Evolutionary conservation across 305 asterid genomes (phyloP), one percentile per base, ranked within the genome.

Genomic region (Caryopteris hybrid): DNA sequence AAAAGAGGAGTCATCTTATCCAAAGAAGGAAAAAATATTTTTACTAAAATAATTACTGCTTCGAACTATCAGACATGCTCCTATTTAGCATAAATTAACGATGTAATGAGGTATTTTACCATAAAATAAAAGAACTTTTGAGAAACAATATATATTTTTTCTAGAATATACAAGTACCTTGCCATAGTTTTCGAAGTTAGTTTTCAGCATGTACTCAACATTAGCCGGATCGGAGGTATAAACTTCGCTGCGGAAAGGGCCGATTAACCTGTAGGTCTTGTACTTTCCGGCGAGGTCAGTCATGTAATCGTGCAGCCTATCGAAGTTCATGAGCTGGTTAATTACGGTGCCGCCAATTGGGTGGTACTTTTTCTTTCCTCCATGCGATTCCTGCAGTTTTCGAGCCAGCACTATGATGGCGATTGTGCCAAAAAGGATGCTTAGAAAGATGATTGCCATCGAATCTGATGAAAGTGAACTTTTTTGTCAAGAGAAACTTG

Each of bases 151-250:
- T n/a, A n/a, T n/a, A n/a, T n/a, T 27, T 29, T 31, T 31, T 4
- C 7, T 3, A 31, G 4, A 45, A 60, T 3, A 60, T 18, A 60
- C 2, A 5, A 9, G 13, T 56, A 88, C 93, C 92, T 86, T 86
- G 79, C 79, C 91, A 34, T 86, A 88, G 64, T 88, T 86, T 5
- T 81, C 80, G 22, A 88, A 88, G 68, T 88, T 88, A 0, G 88
- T 83, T 71, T 81, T 86, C 48, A 88, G 88, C 23, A 88, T 88
- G 56, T 86, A 80, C 86, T 88, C 93, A 2, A 88, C 91, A 53
- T 84, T 88, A 46, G 66, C 82, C 17, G 90, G 95, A 16, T 85
- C 87, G 5, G 90, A 77, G 39, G 95, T 88, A 52, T 80, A 82
- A 21, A 88, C 71, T 76, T 88, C 87, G 59, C 75, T 75, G 2